phyloP scores from a whole-genome alignment of 768 basidiomycete genomes.

The Agrocybe pediades region DNA sequence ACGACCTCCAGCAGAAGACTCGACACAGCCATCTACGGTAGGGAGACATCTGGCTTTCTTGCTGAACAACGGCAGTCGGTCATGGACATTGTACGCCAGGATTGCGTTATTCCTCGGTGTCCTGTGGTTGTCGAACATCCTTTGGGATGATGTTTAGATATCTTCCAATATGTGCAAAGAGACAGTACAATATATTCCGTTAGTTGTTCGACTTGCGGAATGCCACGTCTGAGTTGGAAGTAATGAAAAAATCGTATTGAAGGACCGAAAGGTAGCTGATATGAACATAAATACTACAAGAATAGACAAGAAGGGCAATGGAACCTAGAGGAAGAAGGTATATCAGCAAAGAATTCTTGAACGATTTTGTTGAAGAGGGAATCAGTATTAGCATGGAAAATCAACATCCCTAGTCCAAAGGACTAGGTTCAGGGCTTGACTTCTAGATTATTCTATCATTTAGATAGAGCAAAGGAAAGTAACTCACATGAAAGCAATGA shows the following conservation, averaged over 20 bases:
- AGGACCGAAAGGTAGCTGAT: neutral
- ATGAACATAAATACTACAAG: neutral
- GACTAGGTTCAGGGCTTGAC: constrained; percentile 87
- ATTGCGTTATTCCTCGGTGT: constrained; percentile 18
- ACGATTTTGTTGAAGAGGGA: constrained; percentile 7
- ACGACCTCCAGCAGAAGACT: constrained; percentile 43
- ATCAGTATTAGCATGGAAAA: constrained; percentile 92
- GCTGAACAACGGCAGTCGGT: constrained; percentile 15
- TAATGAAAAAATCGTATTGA: too few species aligned
- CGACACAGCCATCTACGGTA: constrained; percentile 21
- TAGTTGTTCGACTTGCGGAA: too few species aligned
- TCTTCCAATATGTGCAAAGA: too few species aligned
- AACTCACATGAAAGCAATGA: constrained; percentile 26
- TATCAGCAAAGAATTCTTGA: constrained; percentile 25
- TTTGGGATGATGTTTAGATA: constrained; percentile 45
- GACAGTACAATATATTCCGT: too few species aligned
- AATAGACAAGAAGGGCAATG: neutral
- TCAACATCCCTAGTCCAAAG: constrained; percentile 75
- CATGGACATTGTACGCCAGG: constrained; percentile 11
- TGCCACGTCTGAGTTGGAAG: too few species aligned
- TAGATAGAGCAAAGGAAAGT: constrained; percentile 11
- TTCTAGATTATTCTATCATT: constrained; percentile 79
- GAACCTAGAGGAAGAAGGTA: constrained; percentile 8
- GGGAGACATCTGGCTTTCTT: constrained; percentile 32
- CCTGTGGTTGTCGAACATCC: constrained; percentile 68